Base-by-base conservation (phyloP, 805 yeast genomes). In the Lipomyces chichibuensis region DNA sequence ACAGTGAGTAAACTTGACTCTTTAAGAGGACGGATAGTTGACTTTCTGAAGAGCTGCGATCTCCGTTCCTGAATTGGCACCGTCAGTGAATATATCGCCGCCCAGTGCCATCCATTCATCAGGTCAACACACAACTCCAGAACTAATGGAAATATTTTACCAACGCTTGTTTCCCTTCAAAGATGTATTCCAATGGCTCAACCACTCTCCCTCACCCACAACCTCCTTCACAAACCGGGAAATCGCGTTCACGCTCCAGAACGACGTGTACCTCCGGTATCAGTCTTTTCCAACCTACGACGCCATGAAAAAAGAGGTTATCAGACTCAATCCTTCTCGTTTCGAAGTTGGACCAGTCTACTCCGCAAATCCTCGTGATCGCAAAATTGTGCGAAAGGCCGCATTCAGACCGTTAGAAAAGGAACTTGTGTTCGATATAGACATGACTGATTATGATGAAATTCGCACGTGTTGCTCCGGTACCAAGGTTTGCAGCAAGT, bases 331-430 rank as follows among this genome's bases (percentile, higher is more conserved):
- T 66, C 99, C 99, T 0, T 87, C 90, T 46, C 88, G 99, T 77
- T 95, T 95, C 76, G 99, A 95, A 79, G 85, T 95, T 60, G 99
- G 99, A 39, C 97, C 98, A 0, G 88, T 92, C 3, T 95, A 92
- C 76, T 84, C 91, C 1, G 87, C 89, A 17, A 91, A 91, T 69
- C 99, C 98, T n/a, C 87, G 86, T 65, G 91, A 92, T 66, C 83
- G 97, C 62, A 93, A 91, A 74, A 83, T 87, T 8, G 81, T 92
- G 17, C 86, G 96, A 23, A 90, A 90, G 72, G 83, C 83, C 37
- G 89, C 91, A 27, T 85, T 92, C 88, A 88, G 86, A 73, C 95
- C 99, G 0, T 74, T 88, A 43, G 83, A 86, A 71, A 95, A 95
- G 77, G 99, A 95, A 77, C 82, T 95, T 65, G 97, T 93, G 6